Evolutionary conservation across 2,329 filamentous ascomycete genomes (phyloP).

Genomic region (Diaporthe nobilis): DNA sequence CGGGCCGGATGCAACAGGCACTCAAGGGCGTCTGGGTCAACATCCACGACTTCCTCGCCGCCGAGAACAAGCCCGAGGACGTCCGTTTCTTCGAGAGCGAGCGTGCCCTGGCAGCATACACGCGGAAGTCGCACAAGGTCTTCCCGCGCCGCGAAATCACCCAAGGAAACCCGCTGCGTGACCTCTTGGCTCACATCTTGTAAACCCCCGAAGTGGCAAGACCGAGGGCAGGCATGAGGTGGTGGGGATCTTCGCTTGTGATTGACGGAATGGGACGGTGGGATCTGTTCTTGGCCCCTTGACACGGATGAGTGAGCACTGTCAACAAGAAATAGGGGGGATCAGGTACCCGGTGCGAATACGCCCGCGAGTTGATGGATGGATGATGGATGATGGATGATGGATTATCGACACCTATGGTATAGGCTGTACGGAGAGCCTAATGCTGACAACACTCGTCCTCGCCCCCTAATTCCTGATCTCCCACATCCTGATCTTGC

Average conservation of each 20-base stretch:
- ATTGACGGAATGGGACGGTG: too few species aligned
- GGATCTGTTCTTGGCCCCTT: background rate
- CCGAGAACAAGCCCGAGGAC: constrained; percentile 45
- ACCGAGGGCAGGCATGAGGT: background rate
- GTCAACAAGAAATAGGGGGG: background rate
- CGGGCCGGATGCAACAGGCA: constrained; percentile 55
- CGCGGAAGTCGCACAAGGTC: constrained; percentile 51
- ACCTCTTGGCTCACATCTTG: constrained; percentile 54
- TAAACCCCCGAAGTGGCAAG: background rate
- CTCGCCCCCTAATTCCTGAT: constrained; percentile 71
- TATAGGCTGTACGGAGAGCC: background rate
- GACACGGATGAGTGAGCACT: background rate
- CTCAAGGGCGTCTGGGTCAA: constrained; percentile 61
- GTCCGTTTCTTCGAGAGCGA: constrained; percentile 53
- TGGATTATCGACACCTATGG: background rate
- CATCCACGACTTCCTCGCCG: constrained; percentile 63
- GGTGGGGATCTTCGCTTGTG: background rate
- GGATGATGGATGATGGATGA: background rate
- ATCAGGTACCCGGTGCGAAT: background rate
- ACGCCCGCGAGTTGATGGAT: background rate
- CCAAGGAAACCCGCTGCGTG: constrained; percentile 56
- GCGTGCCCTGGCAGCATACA: constrained; percentile 54
- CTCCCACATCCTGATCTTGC: constrained; percentile 93
- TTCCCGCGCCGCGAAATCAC: constrained; percentile 62
- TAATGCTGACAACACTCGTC: background rate